Conservation (phyloP, 1,284 basidiomycete species). For the Malassezia caprae region DNA sequence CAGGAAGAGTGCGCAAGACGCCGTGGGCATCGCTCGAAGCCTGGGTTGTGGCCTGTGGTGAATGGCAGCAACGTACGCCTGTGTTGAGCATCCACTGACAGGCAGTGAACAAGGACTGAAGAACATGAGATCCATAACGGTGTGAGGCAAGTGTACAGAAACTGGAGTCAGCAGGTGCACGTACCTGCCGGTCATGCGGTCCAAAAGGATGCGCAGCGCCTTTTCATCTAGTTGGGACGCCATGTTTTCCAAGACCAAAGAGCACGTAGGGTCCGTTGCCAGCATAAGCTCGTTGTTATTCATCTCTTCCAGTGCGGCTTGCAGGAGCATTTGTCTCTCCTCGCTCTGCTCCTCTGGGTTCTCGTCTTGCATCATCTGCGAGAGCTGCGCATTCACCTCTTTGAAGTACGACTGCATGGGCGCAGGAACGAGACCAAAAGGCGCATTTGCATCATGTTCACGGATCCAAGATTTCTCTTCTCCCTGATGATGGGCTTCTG, state of each 20-base stretch:
- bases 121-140: conserved; percentile 44
- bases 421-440: conserved; percentile 14
- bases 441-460: conserved; percentile 8
- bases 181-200: conserved; percentile 34
- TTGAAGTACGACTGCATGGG: conserved; percentile 17
- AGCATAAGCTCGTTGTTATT: conserved; percentile 38
- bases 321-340: conserved; percentile 31
- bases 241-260: conserved; percentile 38
- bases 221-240: conserved; percentile 25
- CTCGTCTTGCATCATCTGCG: conserved; percentile 1
- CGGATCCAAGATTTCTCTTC: conserved; percentile 1
- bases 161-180: conserved; percentile 4
- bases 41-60: background rate
- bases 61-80: background rate
- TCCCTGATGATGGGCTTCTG: background rate
- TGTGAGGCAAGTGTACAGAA: conserved; percentile 29
- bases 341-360: conserved; percentile 20
- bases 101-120: conserved; percentile 30
- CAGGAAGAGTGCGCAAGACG: conserved; percentile 9
- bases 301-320: conserved; percentile 40
- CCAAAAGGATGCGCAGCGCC: conserved; percentile 38
- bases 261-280: conserved; percentile 42
- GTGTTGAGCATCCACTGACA: background rate
- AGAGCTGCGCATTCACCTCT: conserved; percentile 12
- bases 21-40: background rate